Evolutionary conservation across 345 rosid genomes (phyloP).

Genomic region (Cardiospermum halicacabum): DNA sequence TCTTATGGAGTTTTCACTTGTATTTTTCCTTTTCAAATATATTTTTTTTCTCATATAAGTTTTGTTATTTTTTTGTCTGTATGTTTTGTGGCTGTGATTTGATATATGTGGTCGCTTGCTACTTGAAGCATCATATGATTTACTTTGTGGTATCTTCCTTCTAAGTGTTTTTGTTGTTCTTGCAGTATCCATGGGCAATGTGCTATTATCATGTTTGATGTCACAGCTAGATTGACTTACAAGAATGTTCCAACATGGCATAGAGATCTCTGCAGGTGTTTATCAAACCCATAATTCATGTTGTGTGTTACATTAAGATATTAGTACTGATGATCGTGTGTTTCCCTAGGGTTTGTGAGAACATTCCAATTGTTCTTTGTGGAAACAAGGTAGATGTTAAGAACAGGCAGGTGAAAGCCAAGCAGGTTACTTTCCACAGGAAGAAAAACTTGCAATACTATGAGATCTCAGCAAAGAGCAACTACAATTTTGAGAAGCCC

Average conservation of each 20-base stretch:
- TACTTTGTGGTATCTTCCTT: too few relatives aligned
- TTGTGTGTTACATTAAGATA: neutral
- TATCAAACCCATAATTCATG: neutral
- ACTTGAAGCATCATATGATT: too few relatives aligned
- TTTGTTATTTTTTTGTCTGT: too few relatives aligned
- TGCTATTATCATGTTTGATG: constrained; percentile 97
- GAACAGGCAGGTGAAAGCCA: constrained; percentile 95
- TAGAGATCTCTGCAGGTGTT: constrained; percentile 89
- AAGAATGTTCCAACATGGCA: constrained; percentile 99
- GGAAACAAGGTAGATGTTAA: constrained; percentile 95
- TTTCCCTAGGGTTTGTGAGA: constrained; percentile 95
- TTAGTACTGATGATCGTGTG: neutral
- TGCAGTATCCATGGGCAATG: constrained; percentile 98
- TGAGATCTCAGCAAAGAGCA: constrained; percentile 92
- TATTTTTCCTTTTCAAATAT: too few relatives aligned
- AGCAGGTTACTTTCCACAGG: constrained; percentile 90
- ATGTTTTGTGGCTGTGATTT: too few relatives aligned
- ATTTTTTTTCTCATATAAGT: too few relatives aligned
- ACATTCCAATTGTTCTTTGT: constrained; percentile 84
- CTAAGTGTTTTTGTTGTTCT: neutral
- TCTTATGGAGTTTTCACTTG: neutral
- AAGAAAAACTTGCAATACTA: constrained; percentile 92
- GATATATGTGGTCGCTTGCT: too few relatives aligned
- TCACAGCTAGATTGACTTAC: constrained; percentile 90
- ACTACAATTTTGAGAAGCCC: constrained; percentile 91